phyloP scores from a whole-genome alignment of 169 alveolate species.

The Cryptosporidium canis region DNA sequence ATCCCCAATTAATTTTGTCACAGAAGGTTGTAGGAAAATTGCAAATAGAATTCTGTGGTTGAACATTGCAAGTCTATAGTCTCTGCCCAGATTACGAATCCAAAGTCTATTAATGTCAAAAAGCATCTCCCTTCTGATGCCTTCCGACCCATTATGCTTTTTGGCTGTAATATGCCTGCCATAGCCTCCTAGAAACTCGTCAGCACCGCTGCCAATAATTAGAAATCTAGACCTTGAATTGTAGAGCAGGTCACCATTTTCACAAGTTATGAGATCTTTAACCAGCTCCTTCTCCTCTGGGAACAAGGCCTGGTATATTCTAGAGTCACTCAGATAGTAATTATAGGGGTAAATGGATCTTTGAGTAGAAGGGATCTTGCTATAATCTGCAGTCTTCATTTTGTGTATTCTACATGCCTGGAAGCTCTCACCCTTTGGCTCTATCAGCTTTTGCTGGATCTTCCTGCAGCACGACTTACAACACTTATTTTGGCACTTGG shows the following conservation, averaged over 20 bases:
- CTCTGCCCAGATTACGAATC: slow-evolving; percentile 92
- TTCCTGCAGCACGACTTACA: slow-evolving; percentile 69
- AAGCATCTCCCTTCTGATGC: slow-evolving; percentile 83
- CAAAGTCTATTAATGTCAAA: slow-evolving; percentile 89
- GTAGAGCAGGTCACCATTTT: slow-evolving; percentile 3
- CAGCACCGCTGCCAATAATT: slow-evolving; percentile 92
- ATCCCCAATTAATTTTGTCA: slow-evolving; percentile 48
- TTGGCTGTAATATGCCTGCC: slow-evolving; percentile 85
- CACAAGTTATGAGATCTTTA: not conserved
- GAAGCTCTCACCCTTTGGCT: not conserved
- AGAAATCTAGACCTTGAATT: slow-evolving; percentile 3
- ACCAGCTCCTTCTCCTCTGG: not conserved
- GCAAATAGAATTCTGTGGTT: slow-evolving; percentile 86
- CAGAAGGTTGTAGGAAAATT: slow-evolving; percentile 82
- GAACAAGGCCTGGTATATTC: not conserved
- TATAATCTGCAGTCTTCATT: slow-evolving; percentile 44
- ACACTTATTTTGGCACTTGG: slow-evolving; percentile 57
- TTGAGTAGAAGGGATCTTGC: slow-evolving; percentile 50
- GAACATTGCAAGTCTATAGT: slow-evolving; percentile 86
- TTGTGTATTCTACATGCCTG: slow-evolving; percentile 54
- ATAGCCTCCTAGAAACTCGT: slow-evolving; percentile 92
- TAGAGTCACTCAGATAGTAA: slow-evolving; percentile 4
- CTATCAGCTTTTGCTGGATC: slow-evolving; percentile 33
- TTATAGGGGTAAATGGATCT: slow-evolving; percentile 48
- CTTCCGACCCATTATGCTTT: slow-evolving; percentile 82